These are phyloP conservation scores for Mycena epipterygia DNA, from an alignment of 768 basidiomycete species.

Conservation along the genomic window DNA sequence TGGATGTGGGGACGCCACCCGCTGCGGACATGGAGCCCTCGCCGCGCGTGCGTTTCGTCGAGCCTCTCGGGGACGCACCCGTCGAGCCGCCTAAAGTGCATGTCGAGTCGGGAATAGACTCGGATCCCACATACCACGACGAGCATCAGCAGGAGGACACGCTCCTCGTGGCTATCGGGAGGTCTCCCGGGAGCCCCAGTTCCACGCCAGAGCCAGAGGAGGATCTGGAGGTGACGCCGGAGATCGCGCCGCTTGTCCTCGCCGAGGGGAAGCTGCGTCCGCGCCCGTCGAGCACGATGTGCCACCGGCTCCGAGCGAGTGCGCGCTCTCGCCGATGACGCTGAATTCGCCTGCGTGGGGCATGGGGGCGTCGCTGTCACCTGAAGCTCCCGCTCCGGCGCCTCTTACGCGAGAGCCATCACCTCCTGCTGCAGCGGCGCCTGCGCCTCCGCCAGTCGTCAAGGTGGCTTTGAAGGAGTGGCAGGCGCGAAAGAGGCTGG, in stretches of 20 bases:
- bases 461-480: constrained; percentile 27
- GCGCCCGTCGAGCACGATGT: neutral
- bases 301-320: neutral
- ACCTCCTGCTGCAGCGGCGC: neutral
- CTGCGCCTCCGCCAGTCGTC: neutral
- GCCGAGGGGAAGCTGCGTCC: constrained; percentile 1
- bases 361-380: neutral
- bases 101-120: too few species aligned
- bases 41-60: neutral
- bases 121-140: too few species aligned
- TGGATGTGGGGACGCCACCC: neutral
- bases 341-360: neutral
- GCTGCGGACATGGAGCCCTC: neutral
- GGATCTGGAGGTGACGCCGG: neutral
- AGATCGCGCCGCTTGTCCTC: neutral
- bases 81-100: neutral
- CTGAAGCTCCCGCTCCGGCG: neutral
- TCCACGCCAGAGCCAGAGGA: constrained; percentile 13
- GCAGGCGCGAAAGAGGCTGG: constrained; percentile 5
- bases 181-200: constrained; percentile 24
- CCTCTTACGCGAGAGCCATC: constrained; percentile 6
- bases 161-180: neutral
- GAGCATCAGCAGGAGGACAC: neutral
- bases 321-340: neutral
- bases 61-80: neutral